Conservation (phyloP, 1,284 basidiomycete genomes). For the Rhodotorula sp. region DNA sequence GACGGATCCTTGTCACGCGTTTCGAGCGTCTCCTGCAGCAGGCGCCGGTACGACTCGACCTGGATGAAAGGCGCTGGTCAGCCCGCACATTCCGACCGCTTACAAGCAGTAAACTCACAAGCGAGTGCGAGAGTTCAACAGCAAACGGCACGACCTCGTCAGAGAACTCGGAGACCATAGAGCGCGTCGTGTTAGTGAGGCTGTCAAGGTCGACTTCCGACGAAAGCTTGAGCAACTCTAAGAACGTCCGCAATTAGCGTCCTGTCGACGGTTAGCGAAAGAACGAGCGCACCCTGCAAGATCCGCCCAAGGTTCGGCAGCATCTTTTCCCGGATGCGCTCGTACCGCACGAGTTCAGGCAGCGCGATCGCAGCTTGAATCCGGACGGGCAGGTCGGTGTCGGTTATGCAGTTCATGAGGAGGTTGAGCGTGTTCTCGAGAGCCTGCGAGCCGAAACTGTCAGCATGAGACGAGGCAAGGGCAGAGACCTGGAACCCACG, state of each 20-base stretch:
- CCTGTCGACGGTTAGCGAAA: too few relatives aligned
- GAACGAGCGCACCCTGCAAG: conserved; percentile 65
- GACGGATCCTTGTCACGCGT: conserved; percentile 52
- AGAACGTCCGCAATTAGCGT: too few relatives aligned
- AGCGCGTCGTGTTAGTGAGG: conserved; percentile 74
- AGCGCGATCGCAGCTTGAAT: conserved; percentile 79
- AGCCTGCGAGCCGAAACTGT: conserved; percentile 52
- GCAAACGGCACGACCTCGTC: conserved; percentile 82
- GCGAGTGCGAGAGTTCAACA: conserved; percentile 71
- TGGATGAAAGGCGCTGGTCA: conserved; percentile 45
- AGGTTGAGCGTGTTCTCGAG: conserved; percentile 64
- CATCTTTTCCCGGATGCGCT: conserved; percentile 64
- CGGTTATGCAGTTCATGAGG: conserved; percentile 55
- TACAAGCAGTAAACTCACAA: conserved; percentile 56
- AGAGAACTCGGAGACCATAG: conserved; percentile 81
- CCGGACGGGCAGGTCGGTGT: conserved; percentile 75
- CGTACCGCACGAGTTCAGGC: conserved; percentile 69
- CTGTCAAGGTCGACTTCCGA: conserved; percentile 88
- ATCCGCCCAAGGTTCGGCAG: conserved; percentile 79
- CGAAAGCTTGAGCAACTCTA: conserved; percentile 57
- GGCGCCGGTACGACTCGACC: conserved; percentile 78
- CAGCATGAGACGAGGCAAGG: not conserved
- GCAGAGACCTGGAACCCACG: conserved; percentile 51
- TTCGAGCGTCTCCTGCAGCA: conserved; percentile 63
- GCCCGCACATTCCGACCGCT: not conserved